Evolutionary conservation across 768 basidiomycete species (phyloP).

Genomic region (Xanthoconium purpureum): DNA sequence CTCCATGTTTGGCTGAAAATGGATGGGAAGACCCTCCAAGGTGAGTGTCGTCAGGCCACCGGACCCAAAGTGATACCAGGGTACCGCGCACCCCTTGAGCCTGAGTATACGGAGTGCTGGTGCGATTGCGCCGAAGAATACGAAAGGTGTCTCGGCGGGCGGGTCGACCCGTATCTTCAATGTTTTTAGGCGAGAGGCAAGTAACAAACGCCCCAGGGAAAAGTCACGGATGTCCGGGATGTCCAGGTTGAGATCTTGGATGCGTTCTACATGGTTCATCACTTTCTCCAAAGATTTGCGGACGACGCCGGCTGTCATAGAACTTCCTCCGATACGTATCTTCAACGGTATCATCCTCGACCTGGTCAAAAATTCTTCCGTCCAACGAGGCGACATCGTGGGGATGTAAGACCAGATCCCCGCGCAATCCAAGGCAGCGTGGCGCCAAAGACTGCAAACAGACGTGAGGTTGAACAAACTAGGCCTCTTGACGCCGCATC

Average conservation of each 20-base stretch:
- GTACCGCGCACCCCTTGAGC: background rate
- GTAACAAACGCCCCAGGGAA: background rate
- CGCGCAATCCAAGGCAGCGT: no score
- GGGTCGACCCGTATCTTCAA: no score
- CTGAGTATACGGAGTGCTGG: background rate
- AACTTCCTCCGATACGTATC: no score
- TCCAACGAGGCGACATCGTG: no score
- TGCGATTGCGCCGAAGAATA: background rate
- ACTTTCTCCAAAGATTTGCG: background rate
- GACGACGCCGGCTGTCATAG: no score
- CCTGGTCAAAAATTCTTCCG: no score
- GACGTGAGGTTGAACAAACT: no score
- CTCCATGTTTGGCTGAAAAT: constrained; percentile 23
- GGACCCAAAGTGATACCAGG: background rate
- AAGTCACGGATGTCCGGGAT: background rate
- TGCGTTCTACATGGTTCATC: background rate
- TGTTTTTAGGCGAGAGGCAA: background rate
- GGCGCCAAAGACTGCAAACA: no score
- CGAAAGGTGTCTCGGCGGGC: no score
- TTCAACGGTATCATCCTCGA: no score
- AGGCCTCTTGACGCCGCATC: no score
- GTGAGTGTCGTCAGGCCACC: constrained; percentile 34
- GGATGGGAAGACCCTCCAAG: constrained; percentile 23
- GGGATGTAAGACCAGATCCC: no score
- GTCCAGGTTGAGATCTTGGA: background rate